Evolutionary conservation across 169 alveolate genomes (phyloP).

Genomic region (Plasmodium gonderi): DNA sequence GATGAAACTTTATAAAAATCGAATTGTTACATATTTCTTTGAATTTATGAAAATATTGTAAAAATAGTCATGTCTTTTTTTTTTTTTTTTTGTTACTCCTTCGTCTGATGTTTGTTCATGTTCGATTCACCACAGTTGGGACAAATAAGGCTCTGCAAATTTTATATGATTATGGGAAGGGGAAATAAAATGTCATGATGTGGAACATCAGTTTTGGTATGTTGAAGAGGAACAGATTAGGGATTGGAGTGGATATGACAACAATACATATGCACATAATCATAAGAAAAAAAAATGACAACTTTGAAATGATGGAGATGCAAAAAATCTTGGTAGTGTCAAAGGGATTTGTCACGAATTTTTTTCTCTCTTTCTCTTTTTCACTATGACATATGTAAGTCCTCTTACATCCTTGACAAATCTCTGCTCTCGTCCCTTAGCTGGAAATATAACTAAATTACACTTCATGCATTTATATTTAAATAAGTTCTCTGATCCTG

Average conservation of each 20-base stretch:
- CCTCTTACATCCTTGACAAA: slow-evolving; percentile 79
- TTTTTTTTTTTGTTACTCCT: no score
- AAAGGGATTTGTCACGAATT: background rate
- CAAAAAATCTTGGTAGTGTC: background rate
- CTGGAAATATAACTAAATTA: slow-evolving; percentile 83
- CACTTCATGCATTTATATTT: slow-evolving; percentile 82
- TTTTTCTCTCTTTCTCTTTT: background rate
- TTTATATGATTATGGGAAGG: no score
- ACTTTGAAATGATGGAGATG: background rate
- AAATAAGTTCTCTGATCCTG: background rate
- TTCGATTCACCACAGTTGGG: slow-evolving; percentile 64
- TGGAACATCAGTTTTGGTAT: no score
- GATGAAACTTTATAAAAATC: no score
- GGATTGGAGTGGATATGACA: no score
- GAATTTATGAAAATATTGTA: no score
- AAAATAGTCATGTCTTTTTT: no score
- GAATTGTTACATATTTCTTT: no score
- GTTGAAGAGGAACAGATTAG: no score
- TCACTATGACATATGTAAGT: background rate
- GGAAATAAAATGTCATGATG: background rate
- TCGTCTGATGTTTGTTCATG: slow-evolving; percentile 37
- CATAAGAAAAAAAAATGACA: background rate
- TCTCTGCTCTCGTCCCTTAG: slow-evolving; percentile 82
- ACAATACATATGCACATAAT: background rate
- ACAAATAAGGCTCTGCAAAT: slow-evolving; percentile 36